These are phyloP conservation scores for Saccharata proteae DNA, from an alignment of 2,329 filamentous ascomycete species.

Conservation along the genomic window DNA sequence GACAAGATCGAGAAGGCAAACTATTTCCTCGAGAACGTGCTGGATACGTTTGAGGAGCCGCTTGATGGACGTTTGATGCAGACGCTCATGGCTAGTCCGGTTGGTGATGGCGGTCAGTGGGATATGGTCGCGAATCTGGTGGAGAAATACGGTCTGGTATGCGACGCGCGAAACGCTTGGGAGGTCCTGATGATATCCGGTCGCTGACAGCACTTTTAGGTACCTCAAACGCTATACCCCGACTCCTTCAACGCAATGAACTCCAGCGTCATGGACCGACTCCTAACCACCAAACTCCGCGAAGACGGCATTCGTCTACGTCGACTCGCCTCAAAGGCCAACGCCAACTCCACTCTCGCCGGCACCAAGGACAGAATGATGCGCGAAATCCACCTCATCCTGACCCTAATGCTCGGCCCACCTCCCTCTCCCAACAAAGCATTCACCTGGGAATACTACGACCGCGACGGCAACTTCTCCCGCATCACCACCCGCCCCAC, in stretches of 20 bases:
- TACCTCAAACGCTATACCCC: constrained; percentile 70
- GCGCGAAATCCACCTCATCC: constrained; percentile 64
- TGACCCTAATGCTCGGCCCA: constrained; percentile 73
- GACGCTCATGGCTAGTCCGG: constrained; percentile 52
- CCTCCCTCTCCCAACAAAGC: constrained; percentile 55
- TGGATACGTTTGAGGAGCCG: constrained; percentile 59
- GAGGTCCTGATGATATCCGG: not conserved
- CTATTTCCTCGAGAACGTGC: constrained; percentile 74
- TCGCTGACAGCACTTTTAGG: constrained; percentile 14
- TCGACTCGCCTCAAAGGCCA: constrained; percentile 32
- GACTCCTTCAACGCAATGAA: constrained; percentile 69
- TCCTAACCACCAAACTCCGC: constrained; percentile 77
- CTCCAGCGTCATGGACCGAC: constrained; percentile 54
- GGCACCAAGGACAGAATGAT: constrained; percentile 60
- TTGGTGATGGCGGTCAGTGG: constrained; percentile 79
- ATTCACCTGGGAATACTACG: constrained; percentile 74
- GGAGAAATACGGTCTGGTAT: constrained; percentile 67
- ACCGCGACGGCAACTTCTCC: constrained; percentile 53
- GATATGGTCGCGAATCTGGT: constrained; percentile 86
- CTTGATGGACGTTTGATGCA: constrained; percentile 65
- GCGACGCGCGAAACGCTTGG: not conserved
- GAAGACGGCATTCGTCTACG: constrained; percentile 68
- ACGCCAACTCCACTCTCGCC: constrained; percentile 24
- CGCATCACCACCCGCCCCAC: constrained; percentile 54
- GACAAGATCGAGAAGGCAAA: constrained; percentile 90